Percentiles rank a stretch among this genome's conserved stretches.
These are phyloP conservation scores for Boletus holoroseus DNA, from an alignment of 1,284 basidiomycete species.

Conservation along the genomic window DNA sequence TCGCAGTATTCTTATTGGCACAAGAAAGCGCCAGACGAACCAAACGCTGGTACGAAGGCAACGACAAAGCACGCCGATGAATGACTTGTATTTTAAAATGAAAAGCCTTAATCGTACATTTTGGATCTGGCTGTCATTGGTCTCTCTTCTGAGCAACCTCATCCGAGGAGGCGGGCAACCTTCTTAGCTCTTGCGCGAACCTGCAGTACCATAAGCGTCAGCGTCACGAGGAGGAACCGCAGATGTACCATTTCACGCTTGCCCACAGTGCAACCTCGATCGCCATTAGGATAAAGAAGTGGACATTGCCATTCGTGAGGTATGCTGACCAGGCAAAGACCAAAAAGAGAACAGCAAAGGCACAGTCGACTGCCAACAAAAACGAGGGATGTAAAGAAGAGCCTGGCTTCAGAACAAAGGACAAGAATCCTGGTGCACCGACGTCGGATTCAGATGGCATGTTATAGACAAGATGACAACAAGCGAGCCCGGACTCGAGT, in stretches of 20 bases:
- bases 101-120: neutral
- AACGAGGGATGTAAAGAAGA: constrained; percentile 69
- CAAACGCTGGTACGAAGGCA: constrained; percentile 80
- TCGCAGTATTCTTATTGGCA: constrained; percentile 73
- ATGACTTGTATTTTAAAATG: neutral
- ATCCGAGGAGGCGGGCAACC: constrained; percentile 22
- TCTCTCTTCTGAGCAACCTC: constrained; percentile 24
- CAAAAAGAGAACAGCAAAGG: constrained; percentile 51
- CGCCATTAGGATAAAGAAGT: constrained; percentile 56
- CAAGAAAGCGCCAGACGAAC: constrained; percentile 74
- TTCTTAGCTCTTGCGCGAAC: constrained; percentile 51
- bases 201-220: constrained; percentile 31
- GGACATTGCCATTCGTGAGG: constrained; percentile 55
- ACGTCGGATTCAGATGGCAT: constrained; percentile 24
- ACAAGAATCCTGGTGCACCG: constrained; percentile 35
- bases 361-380: constrained; percentile 56
- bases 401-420: constrained; percentile 60
- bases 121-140: constrained; percentile 21
- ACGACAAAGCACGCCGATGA: constrained; percentile 49
- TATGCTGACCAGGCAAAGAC: constrained; percentile 54
- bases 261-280: constrained; percentile 67
- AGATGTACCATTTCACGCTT: constrained; percentile 68
- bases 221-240: neutral
- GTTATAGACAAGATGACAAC: neutral
- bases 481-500: neutral